Evolutionary conservation across 2,329 filamentous ascomycete species (phyloP).

Genomic region (Hirsutella rhossiliensis): DNA sequence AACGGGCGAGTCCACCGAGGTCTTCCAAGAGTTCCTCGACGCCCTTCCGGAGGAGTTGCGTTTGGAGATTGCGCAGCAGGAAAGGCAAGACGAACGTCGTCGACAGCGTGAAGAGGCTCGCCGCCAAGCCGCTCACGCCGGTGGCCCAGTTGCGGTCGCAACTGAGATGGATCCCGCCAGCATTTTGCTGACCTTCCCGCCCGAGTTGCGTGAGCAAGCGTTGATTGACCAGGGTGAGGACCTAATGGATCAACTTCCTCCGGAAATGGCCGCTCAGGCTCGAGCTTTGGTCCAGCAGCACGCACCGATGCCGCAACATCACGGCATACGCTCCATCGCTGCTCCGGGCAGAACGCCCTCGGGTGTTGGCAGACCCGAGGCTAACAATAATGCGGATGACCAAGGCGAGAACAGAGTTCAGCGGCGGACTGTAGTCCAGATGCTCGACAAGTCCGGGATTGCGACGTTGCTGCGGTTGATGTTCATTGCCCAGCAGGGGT

Average conservation of each 20-base stretch:
- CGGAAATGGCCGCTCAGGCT: conserved; percentile 77
- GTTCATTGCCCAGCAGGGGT: conserved; percentile 90
- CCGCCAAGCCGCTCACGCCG: conserved; percentile 45
- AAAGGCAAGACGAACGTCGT: conserved; percentile 77
- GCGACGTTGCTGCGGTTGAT: conserved; percentile 95
- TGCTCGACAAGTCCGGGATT: conserved; percentile 91
- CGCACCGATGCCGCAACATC: conserved; percentile 13
- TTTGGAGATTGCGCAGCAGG: conserved; percentile 80
- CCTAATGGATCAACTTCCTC: conserved; percentile 70
- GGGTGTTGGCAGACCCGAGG: conserved; percentile 9
- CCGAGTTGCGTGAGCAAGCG: conserved; percentile 72
- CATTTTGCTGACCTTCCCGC: conserved; percentile 83
- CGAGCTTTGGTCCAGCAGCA: conserved; percentile 49
- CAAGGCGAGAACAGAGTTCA: conserved; percentile 50
- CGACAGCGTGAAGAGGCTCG: conserved; percentile 74
- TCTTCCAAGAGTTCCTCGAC: conserved; percentile 87
- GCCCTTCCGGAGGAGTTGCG: conserved; percentile 85
- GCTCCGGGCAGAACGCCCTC: conserved; percentile 18
- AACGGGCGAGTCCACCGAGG: conserved; percentile 66
- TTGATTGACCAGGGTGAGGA: conserved; percentile 88
- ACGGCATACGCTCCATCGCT: conserved; percentile 16
- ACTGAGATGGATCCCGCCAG: conserved; percentile 88
- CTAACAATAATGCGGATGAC: conserved; percentile 22
- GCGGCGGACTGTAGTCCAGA: conserved; percentile 78
- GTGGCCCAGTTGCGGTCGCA: conserved; percentile 35